Evolutionary conservation across 208 protist genomes (phyloP).

Genomic region (Histomonas meleagridis): DNA sequence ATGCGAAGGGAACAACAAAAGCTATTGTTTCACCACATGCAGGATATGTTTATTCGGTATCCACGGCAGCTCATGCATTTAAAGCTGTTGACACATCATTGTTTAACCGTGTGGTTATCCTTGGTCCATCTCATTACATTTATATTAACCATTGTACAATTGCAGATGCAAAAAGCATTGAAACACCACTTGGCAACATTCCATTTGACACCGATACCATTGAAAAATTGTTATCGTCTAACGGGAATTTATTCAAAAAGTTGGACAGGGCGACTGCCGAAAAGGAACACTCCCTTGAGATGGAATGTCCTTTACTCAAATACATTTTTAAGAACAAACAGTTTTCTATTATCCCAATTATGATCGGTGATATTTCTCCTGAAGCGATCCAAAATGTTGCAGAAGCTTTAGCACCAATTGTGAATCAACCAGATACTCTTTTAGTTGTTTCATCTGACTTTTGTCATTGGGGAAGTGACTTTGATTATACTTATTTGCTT

Average conservation of each 20-base stretch:
- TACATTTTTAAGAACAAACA: background rate
- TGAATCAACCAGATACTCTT: background rate
- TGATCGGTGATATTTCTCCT: background rate
- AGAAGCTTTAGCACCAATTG: background rate
- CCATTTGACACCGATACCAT: background rate
- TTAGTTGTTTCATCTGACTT: conserved; percentile 36
- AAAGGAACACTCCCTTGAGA: conserved; percentile 15
- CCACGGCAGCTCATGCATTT: background rate
- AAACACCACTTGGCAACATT: background rate
- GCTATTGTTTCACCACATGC: conserved; percentile 21
- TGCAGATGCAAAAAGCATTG: background rate
- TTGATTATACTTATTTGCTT: background rate
- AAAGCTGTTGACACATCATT: background rate
- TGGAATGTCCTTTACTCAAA: background rate
- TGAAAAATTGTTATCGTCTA: background rate
- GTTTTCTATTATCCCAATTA: background rate
- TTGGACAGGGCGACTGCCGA: background rate
- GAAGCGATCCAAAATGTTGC: background rate
- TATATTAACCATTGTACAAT: background rate
- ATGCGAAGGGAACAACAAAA: background rate
- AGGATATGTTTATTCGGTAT: background rate
- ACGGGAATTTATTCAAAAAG: background rate
- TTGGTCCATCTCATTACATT: background rate
- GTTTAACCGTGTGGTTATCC: background rate
- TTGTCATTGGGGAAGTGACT: conserved; percentile 30